Evolutionary conservation across 768 basidiomycete genomes (phyloP), one percentile per base, ranked within the genome.

Genomic region (Paxillus involutus): DNA sequence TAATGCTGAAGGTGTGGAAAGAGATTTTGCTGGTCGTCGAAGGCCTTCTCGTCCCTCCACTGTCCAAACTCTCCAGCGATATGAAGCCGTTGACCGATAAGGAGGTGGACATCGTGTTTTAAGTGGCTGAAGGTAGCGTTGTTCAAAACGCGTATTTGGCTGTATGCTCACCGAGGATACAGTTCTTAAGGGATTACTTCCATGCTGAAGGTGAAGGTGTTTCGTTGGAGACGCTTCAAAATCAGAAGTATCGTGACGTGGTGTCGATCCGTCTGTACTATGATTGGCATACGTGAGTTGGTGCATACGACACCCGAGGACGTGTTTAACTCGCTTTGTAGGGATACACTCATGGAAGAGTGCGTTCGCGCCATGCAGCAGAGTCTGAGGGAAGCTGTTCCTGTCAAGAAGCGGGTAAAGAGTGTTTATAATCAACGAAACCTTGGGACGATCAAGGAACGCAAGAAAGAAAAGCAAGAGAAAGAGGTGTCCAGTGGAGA

Each of bases 51-150:
- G 86, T 98, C 14, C 97, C 97, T 4, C 91, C 95, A 3, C 71
- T 99, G 52, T 91, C 89, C 6, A 92, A 96, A 56, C 73, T 82
- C 16, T 77, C 87, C 10, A 93, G 93, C 42, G 90, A 94, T 50
- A 88, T 98, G 92, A 89, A 91, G 61, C 88, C 94, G 1, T 69
- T 99, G 66, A 86, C 80, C 26, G 97, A 98, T 64, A 95, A 96
- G 72, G 97, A 98, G 73, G 90, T 98, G 36, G 97, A 98, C 67
- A 88, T 98, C 55, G 96, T 95, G n/a, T 93, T 98, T n/a, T 76
- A 96, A 94, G 69, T 98, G 97, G 93, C 70, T 98, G 50, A 95
- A 94, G 85, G 94, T 91, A 52, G 16, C 13, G 9, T 41, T 26
- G 37, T 43, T 29, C 53, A 16, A 30, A 7, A 26, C 12, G 19